phyloP scores from a whole-genome alignment of 2,329 filamentous ascomycete species.

The Passalora sequoiae region DNA sequence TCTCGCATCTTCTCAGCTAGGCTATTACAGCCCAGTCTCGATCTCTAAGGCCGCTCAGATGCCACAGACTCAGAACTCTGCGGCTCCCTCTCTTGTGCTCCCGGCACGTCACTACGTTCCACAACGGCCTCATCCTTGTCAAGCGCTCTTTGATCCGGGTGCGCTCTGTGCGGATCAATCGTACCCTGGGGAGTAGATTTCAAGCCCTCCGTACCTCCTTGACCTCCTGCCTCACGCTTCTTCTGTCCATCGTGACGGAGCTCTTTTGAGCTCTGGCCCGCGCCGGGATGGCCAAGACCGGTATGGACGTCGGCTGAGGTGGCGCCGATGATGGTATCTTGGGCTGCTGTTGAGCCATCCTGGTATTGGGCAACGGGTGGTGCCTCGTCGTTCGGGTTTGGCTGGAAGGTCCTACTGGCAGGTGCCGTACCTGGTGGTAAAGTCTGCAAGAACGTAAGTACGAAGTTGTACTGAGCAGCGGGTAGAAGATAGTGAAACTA shows the following conservation, averaged over 20 bases:
- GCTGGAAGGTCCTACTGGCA: constrained; percentile 39
- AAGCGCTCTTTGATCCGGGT: constrained; percentile 37
- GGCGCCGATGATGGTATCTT: constrained; percentile 46
- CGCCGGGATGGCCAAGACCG: constrained; percentile 49
- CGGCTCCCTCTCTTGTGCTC: constrained; percentile 36
- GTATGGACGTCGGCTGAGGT: constrained; percentile 51
- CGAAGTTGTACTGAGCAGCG: background rate
- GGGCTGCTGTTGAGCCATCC: constrained; percentile 41
- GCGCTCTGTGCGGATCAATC: constrained; percentile 30
- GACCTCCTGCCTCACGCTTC: no score
- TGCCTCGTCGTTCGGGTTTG: constrained; percentile 37
- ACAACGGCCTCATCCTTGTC: constrained; percentile 33
- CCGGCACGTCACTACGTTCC: constrained; percentile 31
- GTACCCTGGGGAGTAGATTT: constrained; percentile 29
- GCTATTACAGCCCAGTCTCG: no score
- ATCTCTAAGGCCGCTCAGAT: constrained; percentile 15
- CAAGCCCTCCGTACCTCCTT: constrained; percentile 45
- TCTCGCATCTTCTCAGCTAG: no score
- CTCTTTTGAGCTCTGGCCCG: constrained; percentile 48
- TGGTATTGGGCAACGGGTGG: constrained; percentile 39
- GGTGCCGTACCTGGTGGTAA: constrained; percentile 62
- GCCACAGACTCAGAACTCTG: constrained; percentile 29
- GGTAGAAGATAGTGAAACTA: no score
- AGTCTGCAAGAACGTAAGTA: constrained; percentile 25
- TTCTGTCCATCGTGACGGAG: constrained; percentile 45